Conservation (phyloP, 2,329 filamentous ascomycete species). For the Sarocladium oryzae region DNA sequence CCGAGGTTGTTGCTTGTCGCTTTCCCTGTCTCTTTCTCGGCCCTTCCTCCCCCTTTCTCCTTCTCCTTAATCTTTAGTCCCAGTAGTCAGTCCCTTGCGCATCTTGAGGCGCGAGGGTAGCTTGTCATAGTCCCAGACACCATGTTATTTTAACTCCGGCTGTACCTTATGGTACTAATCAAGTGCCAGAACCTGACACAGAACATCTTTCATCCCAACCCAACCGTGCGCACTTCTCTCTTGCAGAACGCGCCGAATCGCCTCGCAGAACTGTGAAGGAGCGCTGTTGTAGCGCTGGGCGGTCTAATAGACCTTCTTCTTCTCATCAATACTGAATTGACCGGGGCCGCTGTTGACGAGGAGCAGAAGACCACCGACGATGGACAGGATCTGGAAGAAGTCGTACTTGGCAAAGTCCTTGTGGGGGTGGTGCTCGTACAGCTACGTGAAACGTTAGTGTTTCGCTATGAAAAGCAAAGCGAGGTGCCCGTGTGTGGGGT, state of each 20-base stretch:
- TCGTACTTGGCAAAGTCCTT: slow-evolving; percentile 99
- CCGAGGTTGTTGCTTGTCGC: not conserved
- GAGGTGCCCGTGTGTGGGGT: too few relatives aligned
- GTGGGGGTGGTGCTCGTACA: slow-evolving; percentile 96
- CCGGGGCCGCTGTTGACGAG: slow-evolving; percentile 98
- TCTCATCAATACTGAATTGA: slow-evolving; percentile 97
- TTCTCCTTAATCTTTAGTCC: too few relatives aligned
- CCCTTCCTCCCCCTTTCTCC: too few relatives aligned
- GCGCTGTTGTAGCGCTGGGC: not conserved
- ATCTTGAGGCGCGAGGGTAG: not conserved
- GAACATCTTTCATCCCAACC: not conserved
- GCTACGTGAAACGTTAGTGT: slow-evolving; percentile 40
- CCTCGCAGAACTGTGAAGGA: not conserved
- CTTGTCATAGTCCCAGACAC: slow-evolving; percentile 5
- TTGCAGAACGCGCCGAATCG: not conserved
- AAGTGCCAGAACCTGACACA: slow-evolving; percentile 1
- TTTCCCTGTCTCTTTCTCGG: not conserved
- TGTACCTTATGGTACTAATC: not conserved
- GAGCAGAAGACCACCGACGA: slow-evolving; percentile 91
- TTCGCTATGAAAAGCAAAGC: slow-evolving; percentile 9
- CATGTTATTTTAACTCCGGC: slow-evolving; percentile 1
- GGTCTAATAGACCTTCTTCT: slow-evolving; percentile 97
- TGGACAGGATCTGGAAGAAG: slow-evolving; percentile 99
- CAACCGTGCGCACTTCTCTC: not conserved
- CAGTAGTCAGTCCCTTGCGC: too few relatives aligned